phyloP scores from a whole-genome alignment of 257 asterid species.

The Orobanche coerulescens region DNA sequence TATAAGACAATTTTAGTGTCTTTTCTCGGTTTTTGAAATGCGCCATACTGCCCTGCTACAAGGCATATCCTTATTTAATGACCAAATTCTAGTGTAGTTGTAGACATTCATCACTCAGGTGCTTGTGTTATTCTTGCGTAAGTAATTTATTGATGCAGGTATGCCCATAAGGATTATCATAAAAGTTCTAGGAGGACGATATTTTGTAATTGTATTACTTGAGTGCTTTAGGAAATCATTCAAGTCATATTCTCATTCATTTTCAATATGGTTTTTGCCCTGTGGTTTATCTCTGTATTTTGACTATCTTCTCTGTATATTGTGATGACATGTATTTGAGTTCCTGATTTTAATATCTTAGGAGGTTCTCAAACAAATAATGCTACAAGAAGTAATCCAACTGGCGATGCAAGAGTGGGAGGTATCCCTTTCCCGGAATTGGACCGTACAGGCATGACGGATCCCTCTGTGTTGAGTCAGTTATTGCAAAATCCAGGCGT shows the following conservation, averaged over 20 bases:
- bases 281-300: not conserved
- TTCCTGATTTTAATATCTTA: constrained; percentile 21
- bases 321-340: constrained; percentile 9
- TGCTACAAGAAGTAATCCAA: constrained; percentile 41
- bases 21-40: not conserved
- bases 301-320: constrained; percentile 4
- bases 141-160: not conserved
- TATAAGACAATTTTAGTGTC: not conserved
- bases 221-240: constrained; percentile 3
- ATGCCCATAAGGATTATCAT: not conserved
- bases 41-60: constrained; percentile 3
- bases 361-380: constrained; percentile 40
- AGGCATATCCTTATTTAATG: not conserved
- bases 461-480: constrained; percentile 39
- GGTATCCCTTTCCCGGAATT: constrained; percentile 41
- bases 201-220: constrained; percentile 5
- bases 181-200: not conserved
- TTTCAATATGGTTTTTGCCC: not conserved
- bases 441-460: constrained; percentile 33
- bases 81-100: constrained; percentile 1
- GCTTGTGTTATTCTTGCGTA: constrained; percentile 8
- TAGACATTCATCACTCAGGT: constrained; percentile 5
- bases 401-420: constrained; percentile 40
- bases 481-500: constrained; percentile 53
- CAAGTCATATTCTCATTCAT: not conserved